These are phyloP conservation scores for Beta corolliflora DNA, from an alignment of 179 eudicot species.

Conservation along the genomic window DNA sequence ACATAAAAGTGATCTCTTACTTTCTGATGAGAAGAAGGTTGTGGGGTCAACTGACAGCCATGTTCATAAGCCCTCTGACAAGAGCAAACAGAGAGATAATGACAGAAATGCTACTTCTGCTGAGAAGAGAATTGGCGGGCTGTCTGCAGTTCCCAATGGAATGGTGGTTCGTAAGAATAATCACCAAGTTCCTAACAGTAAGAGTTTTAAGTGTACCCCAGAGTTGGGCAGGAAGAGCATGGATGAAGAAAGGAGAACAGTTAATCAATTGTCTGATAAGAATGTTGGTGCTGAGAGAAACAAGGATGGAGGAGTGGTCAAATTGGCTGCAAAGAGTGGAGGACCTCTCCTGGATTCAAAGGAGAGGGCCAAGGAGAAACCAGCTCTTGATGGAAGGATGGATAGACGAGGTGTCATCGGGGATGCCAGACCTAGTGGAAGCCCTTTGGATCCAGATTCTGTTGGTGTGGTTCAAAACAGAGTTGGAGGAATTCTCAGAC, in stretches of 20 bases:
- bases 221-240: constrained; percentile 16
- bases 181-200: background rate
- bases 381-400: constrained; percentile 35
- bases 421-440: constrained; percentile 35
- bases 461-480: constrained; percentile 41
- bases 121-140: constrained; percentile 22
- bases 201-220: background rate
- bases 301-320: constrained; percentile 35
- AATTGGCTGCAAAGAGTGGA: constrained; percentile 30
- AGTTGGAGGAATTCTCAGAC: constrained; percentile 33
- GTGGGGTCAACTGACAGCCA: constrained; percentile 36
- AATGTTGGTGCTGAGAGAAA: constrained; percentile 26
- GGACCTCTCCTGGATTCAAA: constrained; percentile 36
- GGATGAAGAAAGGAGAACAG: constrained; percentile 16
- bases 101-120: constrained; percentile 34
- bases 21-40: constrained; percentile 43
- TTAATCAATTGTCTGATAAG: constrained; percentile 30
- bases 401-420: constrained; percentile 30
- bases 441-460: constrained; percentile 36
- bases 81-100: constrained; percentile 40
- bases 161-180: background rate
- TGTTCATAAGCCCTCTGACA: constrained; percentile 30
- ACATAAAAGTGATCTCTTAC: constrained; percentile 41
- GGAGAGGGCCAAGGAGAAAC: constrained; percentile 27
- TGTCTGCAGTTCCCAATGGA: constrained; percentile 8